Evolutionary conservation across 148 eudicot genomes (phyloP).

Genomic region (Chenopodium formosanum): DNA sequence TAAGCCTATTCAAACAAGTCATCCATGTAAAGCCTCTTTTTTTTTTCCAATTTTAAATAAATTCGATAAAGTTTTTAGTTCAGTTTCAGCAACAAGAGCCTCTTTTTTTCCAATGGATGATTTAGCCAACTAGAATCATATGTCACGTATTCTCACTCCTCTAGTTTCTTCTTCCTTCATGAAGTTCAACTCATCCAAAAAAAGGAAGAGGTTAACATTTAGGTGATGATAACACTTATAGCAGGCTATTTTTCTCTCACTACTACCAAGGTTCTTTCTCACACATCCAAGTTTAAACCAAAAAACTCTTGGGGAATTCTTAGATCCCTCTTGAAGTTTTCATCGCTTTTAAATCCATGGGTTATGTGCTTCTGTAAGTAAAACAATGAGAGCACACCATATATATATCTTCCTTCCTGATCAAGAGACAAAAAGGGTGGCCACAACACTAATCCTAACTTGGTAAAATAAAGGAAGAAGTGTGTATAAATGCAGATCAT

Average conservation of each 20-base stretch:
- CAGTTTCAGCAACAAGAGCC: background rate
- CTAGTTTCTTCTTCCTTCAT: background rate
- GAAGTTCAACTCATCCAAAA: background rate
- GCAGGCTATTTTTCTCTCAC: background rate
- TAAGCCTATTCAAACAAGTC: background rate
- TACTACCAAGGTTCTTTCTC: background rate
- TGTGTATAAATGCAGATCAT: background rate
- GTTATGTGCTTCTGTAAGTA: background rate
- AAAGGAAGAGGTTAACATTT: background rate
- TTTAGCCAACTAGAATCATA: background rate
- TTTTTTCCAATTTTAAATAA: background rate
- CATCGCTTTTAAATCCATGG: background rate
- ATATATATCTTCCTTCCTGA: background rate
- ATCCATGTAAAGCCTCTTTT: background rate
- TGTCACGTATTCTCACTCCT: background rate
- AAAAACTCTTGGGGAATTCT: background rate
- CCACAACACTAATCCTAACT: background rate
- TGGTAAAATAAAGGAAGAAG: background rate
- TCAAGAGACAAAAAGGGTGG: background rate
- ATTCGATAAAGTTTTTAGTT: too few species aligned
- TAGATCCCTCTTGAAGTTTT: background rate
- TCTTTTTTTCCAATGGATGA: background rate
- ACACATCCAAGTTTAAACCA: background rate
- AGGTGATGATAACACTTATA: background rate
- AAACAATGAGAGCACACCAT: background rate